Percentiles rank a stretch among this genome's conserved stretches.
These are phyloP conservation scores for Clavaria fumosa DNA, from an alignment of 768 basidiomycete genomes.

Conservation along the genomic window DNA sequence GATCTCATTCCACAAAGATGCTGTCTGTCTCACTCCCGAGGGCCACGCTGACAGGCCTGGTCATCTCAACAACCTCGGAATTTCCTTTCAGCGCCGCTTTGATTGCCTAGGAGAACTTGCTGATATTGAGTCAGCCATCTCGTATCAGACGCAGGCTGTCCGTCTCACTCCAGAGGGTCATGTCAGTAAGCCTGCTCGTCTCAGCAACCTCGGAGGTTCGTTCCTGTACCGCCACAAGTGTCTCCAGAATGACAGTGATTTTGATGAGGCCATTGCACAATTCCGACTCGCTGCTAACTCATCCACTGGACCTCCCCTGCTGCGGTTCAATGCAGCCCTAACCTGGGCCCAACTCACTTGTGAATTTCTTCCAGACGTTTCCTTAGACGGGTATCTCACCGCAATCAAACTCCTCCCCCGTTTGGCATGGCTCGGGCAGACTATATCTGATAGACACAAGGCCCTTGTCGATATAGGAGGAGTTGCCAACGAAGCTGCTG, in stretches of 20 bases:
- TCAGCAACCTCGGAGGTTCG: conserved; percentile 7
- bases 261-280: conserved; percentile 7
- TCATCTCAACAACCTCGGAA: conserved; percentile 7
- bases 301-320: neutral
- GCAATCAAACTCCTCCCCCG: conserved; percentile 9
- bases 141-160: conserved; percentile 1
- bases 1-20: too few relatives aligned
- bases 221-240: conserved; percentile 9
- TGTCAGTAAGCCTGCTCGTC: conserved; percentile 1
- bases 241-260: conserved; percentile 3
- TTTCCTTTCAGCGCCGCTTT: conserved; percentile 3
- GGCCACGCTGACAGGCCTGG: conserved; percentile 3
- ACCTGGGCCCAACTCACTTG: neutral
- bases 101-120: conserved; percentile 3
- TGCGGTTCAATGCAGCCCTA: neutral
- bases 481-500: conserved; percentile 7
- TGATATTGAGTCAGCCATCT: conserved; percentile 6
- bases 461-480: conserved; percentile 6
- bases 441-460: conserved; percentile 7
- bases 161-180: conserved; percentile 4
- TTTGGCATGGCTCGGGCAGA: conserved; percentile 11
- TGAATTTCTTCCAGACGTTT: neutral
- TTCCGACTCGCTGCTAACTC: neutral
- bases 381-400: conserved; percentile 3
- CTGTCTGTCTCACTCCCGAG: too few relatives aligned